Conservation (phyloP, 305 asterid species). For the Striga hermonthica region DNA sequence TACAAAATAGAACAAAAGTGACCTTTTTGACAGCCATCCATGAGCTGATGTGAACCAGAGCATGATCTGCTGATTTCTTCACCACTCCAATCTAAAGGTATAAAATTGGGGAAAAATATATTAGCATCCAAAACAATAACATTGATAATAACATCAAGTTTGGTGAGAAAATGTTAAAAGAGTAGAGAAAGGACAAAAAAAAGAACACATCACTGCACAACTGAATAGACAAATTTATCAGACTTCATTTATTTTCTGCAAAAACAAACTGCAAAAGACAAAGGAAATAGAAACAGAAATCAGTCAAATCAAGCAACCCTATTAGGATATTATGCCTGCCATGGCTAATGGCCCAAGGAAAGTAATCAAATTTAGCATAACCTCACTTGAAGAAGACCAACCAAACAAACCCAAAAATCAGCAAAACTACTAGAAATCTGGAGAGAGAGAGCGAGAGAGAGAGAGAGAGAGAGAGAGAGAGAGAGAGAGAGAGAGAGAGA, state of each 20-base stretch:
- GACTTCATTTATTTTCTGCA: constrained; percentile 1
- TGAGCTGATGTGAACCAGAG: constrained; percentile 49
- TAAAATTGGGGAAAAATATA: constrained; percentile 7
- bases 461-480: not conserved
- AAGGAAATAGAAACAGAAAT: not conserved
- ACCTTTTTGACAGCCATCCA: constrained; percentile 89
- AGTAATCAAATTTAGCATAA: not conserved
- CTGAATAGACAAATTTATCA: not conserved
- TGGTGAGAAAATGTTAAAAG: too few species aligned
- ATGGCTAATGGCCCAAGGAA: not conserved
- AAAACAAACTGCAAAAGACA: not conserved
- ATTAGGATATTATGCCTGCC: not conserved
- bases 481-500: not conserved
- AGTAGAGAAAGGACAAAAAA: not conserved
- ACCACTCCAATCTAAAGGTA: constrained; percentile 68
- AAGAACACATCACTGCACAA: not conserved
- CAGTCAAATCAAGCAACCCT: not conserved
- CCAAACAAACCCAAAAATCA: not conserved
- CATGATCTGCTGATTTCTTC: constrained; percentile 57
- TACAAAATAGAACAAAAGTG: too few species aligned
- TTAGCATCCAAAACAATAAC: not conserved
- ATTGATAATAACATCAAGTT: too few species aligned
- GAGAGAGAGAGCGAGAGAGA: not conserved
- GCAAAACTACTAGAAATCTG: not conserved
- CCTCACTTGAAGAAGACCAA: not conserved